Conservation (phyloP, 176 grass and related monocot species). For the Tuctoria greenei region DNA sequence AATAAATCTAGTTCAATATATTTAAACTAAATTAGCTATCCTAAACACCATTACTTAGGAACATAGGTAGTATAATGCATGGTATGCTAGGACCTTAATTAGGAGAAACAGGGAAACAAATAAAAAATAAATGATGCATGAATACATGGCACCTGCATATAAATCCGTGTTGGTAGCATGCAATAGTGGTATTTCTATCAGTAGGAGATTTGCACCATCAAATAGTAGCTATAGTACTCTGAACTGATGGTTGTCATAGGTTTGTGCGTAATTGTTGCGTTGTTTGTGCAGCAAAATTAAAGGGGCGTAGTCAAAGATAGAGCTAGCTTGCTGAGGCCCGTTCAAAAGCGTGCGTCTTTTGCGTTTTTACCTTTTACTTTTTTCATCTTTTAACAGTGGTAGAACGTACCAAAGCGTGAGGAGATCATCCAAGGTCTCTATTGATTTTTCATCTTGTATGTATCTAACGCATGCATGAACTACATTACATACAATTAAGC, state of each 20-base stretch:
- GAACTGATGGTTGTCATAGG: not conserved
- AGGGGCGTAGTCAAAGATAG: slow-evolving; percentile 43
- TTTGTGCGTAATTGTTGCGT: not conserved
- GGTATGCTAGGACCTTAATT: no score
- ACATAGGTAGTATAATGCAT: no score
- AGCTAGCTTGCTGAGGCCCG: slow-evolving; percentile 20
- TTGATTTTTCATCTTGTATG: no score
- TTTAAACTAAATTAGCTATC: no score
- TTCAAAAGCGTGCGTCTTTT: slow-evolving; percentile 56
- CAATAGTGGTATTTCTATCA: slow-evolving; percentile 7
- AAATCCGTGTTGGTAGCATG: slow-evolving; percentile 5
- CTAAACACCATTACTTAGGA: no score
- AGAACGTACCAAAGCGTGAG: slow-evolving; percentile 44
- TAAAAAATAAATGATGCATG: not conserved
- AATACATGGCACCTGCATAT: not conserved
- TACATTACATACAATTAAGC: no score
- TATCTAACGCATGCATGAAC: no score
- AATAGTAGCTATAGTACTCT: not conserved
- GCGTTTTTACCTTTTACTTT: slow-evolving; percentile 46
- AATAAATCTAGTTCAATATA: no score
- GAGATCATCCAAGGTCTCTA: slow-evolving; percentile 36
- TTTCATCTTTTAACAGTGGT: slow-evolving; percentile 53
- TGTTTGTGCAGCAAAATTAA: slow-evolving; percentile 24
- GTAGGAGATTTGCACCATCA: not conserved
- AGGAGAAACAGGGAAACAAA: not conserved